These are phyloP conservation scores for Oryza glumipatula DNA, from an alignment of 176 grass and related monocot species.

Conservation along the genomic window DNA sequence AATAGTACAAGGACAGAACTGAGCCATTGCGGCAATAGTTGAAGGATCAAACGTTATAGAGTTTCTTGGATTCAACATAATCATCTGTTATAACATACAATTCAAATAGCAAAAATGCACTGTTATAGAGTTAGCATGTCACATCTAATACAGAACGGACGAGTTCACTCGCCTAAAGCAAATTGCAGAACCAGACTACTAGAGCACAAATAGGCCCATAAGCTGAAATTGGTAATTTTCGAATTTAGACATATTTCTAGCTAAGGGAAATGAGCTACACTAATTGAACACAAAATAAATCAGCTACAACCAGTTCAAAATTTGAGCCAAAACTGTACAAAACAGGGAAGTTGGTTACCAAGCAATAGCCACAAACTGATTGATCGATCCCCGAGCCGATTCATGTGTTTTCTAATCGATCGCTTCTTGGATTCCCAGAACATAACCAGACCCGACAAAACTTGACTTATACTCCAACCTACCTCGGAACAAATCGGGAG, in stretches of 20 bases:
- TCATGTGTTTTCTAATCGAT: constrained; percentile 1
- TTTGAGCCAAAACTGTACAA: neutral
- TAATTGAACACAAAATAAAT: neutral
- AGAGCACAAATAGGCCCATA: neutral
- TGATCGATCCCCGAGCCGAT: neutral
- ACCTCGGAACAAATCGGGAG: neutral
- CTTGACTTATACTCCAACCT: neutral
- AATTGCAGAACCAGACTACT: neutral
- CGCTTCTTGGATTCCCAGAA: neutral
- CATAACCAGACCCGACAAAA: neutral
- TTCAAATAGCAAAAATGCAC: neutral
- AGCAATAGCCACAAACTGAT: neutral
- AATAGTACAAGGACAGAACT: neutral
- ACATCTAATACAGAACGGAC: neutral
- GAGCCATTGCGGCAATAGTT: neutral
- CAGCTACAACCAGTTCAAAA: neutral
- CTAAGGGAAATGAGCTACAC: neutral
- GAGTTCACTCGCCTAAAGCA: neutral
- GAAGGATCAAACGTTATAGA: neutral
- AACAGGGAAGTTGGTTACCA: neutral
- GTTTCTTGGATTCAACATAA: neutral
- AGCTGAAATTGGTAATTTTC: neutral
- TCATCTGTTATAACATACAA: neutral
- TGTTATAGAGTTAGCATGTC: neutral
- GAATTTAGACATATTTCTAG: neutral